Percentiles rank a stretch among this genome's conserved stretches.
These are phyloP conservation scores for Chromera velia DNA, from an alignment of 73 alveolate species.

Conservation along the genomic window DNA sequence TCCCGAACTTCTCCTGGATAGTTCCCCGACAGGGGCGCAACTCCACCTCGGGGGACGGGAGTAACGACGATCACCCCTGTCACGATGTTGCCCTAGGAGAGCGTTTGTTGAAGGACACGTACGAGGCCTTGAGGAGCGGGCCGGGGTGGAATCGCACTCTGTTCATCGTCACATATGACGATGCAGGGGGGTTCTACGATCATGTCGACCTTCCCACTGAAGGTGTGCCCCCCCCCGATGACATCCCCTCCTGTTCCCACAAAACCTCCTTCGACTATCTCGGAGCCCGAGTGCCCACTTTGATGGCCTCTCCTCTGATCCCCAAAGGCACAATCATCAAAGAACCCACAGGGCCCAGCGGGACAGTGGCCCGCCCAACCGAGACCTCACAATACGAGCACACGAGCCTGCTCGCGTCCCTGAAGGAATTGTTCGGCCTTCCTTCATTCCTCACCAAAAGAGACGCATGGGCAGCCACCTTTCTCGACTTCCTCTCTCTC, in stretches of 20 bases:
- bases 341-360: constrained; percentile 34
- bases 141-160: constrained; percentile 35
- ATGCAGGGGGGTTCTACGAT: constrained; percentile 30
- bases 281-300: neutral
- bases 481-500: constrained; percentile 15
- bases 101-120: constrained; percentile 23
- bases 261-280: neutral
- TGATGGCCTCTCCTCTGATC: neutral
- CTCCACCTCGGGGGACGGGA: neutral
- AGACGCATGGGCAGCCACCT: constrained; percentile 41
- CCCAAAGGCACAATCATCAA: constrained; percentile 22
- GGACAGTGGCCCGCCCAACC: too few relatives aligned
- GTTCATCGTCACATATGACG: constrained; percentile 29
- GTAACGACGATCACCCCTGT: constrained; percentile 26
- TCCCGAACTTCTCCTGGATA: neutral
- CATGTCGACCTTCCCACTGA: neutral
- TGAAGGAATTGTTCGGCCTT: constrained; percentile 17
- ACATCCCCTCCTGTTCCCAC: neutral
- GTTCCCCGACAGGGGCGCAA: neutral
- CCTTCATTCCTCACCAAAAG: constrained; percentile 26
- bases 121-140: constrained; percentile 11
- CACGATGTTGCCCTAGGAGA: constrained; percentile 41
- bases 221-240: constrained; percentile 28
- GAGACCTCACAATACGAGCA: constrained; percentile 25
- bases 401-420: constrained; percentile 27